Evolutionary conservation across 257 asterid species (phyloP), one percentile per base, ranked within the genome.

Genomic region (Asclepias syriaca): DNA sequence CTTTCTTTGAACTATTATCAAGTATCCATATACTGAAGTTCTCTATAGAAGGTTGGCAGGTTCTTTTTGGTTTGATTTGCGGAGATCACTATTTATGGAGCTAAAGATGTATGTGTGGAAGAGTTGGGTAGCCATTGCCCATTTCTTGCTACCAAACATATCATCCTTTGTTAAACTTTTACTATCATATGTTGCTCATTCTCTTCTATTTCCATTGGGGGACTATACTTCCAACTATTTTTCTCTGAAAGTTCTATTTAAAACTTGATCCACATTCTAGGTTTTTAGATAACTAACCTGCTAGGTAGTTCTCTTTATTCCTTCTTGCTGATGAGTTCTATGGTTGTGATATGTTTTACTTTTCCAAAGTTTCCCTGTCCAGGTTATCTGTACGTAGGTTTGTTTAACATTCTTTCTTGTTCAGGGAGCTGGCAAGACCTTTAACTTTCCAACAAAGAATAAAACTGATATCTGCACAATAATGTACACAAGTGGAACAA

Each of bases 401-500:
- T 68, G 14, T 15, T 45, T 29, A 32, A 64, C 45, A 0, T 68
- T 48, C 6, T 45, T 67, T 68, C 51, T 68, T 57, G 22, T 65
- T 34, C 83, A 91, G 97, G 96, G 93, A 75, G 66, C 12, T 70
- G 75, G 77, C 74, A 79, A 86, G 77, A 60, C 77, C 48, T 85
- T 81, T 61, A 90, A 80, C 46, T 71, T 89, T 70, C 97, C 97
- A 18, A 61, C 21, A 13, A 89, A 89, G 86, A 86, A 85, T 64
- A 80, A 61, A 69, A 79, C 78, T 0, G 93, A 91, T 67, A 85
- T 87, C 71, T 91, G 97, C 72, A 89, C 96, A 0, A 89, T 91
- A 71, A 91, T 91, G 97, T 91, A 91, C 75, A 89, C 97, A 8
- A 91, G 96, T 80, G 97, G 96, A 45, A 91, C 97, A 64, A 91